Evolutionary conservation across 2,329 filamentous ascomycete species (phyloP), one percentile per base, ranked within the genome.

Genomic region (Colletotrichum higginsianum): DNA sequence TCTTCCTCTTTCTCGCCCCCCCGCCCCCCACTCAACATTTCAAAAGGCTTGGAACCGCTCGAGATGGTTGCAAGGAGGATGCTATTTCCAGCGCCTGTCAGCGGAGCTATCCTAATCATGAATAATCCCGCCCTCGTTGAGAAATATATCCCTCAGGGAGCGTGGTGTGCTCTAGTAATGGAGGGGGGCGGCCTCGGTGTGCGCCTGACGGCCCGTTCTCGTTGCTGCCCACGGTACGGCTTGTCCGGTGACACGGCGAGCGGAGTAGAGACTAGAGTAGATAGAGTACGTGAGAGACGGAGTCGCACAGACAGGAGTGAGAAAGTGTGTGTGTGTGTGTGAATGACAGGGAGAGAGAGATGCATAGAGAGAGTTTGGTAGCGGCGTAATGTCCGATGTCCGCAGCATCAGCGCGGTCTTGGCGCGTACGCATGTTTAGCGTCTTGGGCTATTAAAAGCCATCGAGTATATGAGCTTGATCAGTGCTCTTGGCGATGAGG

Each of bases 381-480:
- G 21, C 56, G 16, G 18, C 23, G 11, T 35, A 26, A 26, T 26
- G 23, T 26, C 23, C 23, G n/a, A 7, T 46, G 23, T 47, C 23
- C 56, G 30, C 23, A 4, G 8, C 23, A 7, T 5, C 26, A 26
- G 5, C 16, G 57, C 9, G 12, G 50, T 21, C 68, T 71, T 71
- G 68, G 64, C 68, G 57, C 44, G 26, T 71, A 58, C 57, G 56
- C 5, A 50, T 18, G 58, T n/a, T 16, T 26, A 26, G 64, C 26
- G 68, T 71, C 67, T 71, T 42, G 68, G 64, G 57, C 63, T 71
- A 71, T 71, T 30, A 58, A 58, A 67, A 58, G 68, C 52, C 57
- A 63, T 71, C 68, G 68, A 58, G 46, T 67, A 63, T 60, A 67
- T n/a, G 64, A 71, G 68, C 68, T 71, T 58, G 68, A 67, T 61